Conservation (phyloP, 179 eudicot genomes). For the Pouteria campechiana region DNA sequence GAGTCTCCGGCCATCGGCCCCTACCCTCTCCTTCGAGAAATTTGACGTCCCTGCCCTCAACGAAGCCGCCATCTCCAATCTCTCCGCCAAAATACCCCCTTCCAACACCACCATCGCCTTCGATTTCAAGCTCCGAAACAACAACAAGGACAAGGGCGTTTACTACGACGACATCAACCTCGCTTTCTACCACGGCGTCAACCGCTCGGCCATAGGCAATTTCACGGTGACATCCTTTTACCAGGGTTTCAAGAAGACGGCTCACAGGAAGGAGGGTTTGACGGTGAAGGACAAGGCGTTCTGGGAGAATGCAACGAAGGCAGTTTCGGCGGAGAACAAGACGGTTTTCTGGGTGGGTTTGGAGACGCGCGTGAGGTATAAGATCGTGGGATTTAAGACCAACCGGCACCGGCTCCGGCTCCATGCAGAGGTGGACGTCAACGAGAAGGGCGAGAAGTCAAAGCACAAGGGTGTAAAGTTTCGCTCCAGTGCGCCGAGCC, state of each 20-base stretch:
- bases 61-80: slow-evolving; percentile 9
- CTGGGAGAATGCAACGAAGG: slow-evolving; percentile 13
- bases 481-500: slow-evolving; percentile 19
- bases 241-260: slow-evolving; percentile 47
- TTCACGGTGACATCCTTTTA: slow-evolving; percentile 19
- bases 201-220: slow-evolving; percentile 21
- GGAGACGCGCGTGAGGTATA: slow-evolving; percentile 49
- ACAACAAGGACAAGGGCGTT: slow-evolving; percentile 41
- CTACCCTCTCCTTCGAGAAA: slow-evolving; percentile 34
- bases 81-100: too few relatives aligned
- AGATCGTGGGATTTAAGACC: slow-evolving; percentile 38
- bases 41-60: slow-evolving; percentile 40
- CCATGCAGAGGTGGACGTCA: slow-evolving; percentile 32
- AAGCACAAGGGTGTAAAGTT: slow-evolving; percentile 41
- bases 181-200: slow-evolving; percentile 20
- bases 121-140: slow-evolving; percentile 42
- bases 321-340: slow-evolving; percentile 4
- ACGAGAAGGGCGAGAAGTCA: slow-evolving; percentile 22
- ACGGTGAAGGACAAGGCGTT: slow-evolving; percentile 15
- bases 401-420: slow-evolving; percentile 27
- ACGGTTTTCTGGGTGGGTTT: slow-evolving; percentile 39
- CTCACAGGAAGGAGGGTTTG: slow-evolving; percentile 20
- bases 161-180: slow-evolving; percentile 44
- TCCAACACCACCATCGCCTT: slow-evolving; percentile 27
- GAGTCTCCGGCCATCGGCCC: slow-evolving; percentile 23